Evolutionary conservation across 495 filamentous ascomycete species (phyloP).

Genomic region (Penicillium ochrochloron): DNA sequence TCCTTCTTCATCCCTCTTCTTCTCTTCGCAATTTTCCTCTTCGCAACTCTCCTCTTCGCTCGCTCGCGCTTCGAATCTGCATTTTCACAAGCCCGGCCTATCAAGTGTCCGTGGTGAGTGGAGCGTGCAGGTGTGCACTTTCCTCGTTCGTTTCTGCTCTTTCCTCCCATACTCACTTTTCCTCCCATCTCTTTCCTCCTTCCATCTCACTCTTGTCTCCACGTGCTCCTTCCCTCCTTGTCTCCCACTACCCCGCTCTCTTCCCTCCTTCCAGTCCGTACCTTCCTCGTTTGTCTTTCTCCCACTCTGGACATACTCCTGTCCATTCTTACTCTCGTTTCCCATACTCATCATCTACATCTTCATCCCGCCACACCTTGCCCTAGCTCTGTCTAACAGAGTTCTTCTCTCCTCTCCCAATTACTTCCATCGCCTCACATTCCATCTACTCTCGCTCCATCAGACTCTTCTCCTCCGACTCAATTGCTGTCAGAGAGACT

Average conservation of each 20-base stretch:
- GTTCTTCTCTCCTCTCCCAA: not conserved
- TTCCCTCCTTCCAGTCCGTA: not conserved
- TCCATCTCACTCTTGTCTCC: not conserved
- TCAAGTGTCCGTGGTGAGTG: not conserved
- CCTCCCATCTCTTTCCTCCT: not conserved
- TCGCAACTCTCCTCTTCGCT: not conserved
- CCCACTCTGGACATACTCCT: not conserved
- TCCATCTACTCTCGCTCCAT: not conserved
- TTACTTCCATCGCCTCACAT: not conserved
- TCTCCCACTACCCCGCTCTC: not conserved
- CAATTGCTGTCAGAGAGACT: not conserved
- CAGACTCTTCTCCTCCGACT: not conserved
- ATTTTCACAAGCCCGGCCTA: not conserved
- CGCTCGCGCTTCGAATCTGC: not conserved
- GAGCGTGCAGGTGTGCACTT: not conserved
- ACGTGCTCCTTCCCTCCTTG: not conserved
- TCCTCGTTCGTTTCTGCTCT: constrained; percentile 8
- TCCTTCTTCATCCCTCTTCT: not conserved
- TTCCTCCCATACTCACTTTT: constrained; percentile 1
- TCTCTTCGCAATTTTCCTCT: not conserved
- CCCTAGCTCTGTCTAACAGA: constrained; percentile 8
- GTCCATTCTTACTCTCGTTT: constrained; percentile 19
- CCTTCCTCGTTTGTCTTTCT: not conserved
- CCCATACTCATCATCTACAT: constrained; percentile 26
- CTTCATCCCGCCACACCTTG: constrained; percentile 31